A percentile compares a stretch with the other conserved stretches of the same genome.
These are phyloP conservation scores for Drechslerella dactyloides DNA, from an alignment of 2,329 filamentous ascomycete genomes.

Conservation along the genomic window DNA sequence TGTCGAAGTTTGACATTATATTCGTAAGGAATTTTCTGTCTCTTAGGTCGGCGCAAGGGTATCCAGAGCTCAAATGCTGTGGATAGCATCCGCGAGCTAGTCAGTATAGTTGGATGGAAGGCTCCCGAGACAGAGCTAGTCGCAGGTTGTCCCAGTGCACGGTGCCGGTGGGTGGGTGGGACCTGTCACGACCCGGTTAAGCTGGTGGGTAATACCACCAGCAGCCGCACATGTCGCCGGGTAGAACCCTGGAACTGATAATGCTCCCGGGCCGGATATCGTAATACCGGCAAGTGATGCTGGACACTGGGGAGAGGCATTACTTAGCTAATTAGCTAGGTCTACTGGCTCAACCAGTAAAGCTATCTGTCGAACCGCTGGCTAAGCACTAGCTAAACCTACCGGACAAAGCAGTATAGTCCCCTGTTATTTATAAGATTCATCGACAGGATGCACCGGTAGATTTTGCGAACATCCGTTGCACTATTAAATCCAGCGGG, in stretches of 20 bases:
- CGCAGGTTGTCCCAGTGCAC: not conserved
- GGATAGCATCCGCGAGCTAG: not conserved
- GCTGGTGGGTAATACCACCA: not conserved
- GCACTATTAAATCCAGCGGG: not conserved
- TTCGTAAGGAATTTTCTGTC: not conserved
- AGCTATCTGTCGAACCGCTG: no score
- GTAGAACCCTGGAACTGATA: not conserved
- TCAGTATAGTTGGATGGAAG: not conserved
- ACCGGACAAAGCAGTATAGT: no score
- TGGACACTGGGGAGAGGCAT: no score
- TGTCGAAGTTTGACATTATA: not conserved
- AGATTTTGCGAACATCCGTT: not conserved
- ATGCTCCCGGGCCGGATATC: not conserved
- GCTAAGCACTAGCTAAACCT: no score
- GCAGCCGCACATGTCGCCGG: constrained; percentile 1
- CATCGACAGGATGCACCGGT: not conserved
- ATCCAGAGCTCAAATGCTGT: not conserved
- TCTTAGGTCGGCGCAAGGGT: not conserved
- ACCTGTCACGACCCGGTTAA: not conserved
- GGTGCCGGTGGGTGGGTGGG: not conserved
- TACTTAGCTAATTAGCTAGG: no score
- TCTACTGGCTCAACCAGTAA: no score
- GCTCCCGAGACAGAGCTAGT: not conserved
- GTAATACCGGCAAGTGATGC: no score
- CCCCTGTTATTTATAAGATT: no score